phyloP scores from a whole-genome alignment of 768 basidiomycete species.

The Antrodiella citrinella region DNA sequence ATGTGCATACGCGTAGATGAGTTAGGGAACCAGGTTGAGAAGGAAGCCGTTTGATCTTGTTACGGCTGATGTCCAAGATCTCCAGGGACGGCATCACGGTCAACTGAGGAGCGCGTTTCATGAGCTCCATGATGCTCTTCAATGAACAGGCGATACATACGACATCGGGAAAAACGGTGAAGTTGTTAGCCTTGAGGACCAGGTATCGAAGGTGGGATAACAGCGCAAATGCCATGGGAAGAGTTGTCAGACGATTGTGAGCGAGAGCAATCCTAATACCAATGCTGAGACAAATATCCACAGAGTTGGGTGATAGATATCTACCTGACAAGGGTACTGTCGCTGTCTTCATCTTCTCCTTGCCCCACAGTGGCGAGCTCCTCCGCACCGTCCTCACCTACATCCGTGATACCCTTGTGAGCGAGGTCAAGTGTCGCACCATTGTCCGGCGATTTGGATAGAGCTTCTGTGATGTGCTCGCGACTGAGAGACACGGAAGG shows the following conservation, averaged over 20 bases:
- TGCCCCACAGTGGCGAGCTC: constrained; percentile 60
- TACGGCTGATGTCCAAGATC: constrained; percentile 90
- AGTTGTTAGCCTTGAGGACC: constrained; percentile 78
- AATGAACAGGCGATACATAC: constrained; percentile 39
- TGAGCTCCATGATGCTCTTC: constrained; percentile 7
- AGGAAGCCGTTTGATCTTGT: constrained; percentile 79
- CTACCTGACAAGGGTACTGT: constrained; percentile 55
- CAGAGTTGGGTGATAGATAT: constrained; percentile 19
- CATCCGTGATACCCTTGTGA: constrained; percentile 67
- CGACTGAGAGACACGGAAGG: constrained; percentile 39
- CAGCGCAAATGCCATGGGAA: constrained; percentile 68
- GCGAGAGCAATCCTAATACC: constrained; percentile 85
- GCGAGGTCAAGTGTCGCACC: constrained; percentile 83
- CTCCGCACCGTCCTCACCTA: constrained; percentile 67
- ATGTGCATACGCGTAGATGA: constrained; percentile 55
- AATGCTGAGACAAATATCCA: too few species aligned
- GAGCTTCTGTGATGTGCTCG: constrained; percentile 56
- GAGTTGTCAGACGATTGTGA: constrained; percentile 71
- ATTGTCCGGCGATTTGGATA: constrained; percentile 59
- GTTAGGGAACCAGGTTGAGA: constrained; percentile 69
- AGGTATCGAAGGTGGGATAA: constrained; percentile 75
- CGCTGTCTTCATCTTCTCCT: constrained; percentile 36
- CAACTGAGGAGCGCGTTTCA: constrained; percentile 42
- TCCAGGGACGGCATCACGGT: constrained; percentile 82
- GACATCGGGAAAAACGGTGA: constrained; percentile 78